Percentiles rank a stretch among this genome's conserved stretches.
phyloP scores from a whole-genome alignment of 2,329 filamentous ascomycete genomes.

The Phoma sp. region DNA sequence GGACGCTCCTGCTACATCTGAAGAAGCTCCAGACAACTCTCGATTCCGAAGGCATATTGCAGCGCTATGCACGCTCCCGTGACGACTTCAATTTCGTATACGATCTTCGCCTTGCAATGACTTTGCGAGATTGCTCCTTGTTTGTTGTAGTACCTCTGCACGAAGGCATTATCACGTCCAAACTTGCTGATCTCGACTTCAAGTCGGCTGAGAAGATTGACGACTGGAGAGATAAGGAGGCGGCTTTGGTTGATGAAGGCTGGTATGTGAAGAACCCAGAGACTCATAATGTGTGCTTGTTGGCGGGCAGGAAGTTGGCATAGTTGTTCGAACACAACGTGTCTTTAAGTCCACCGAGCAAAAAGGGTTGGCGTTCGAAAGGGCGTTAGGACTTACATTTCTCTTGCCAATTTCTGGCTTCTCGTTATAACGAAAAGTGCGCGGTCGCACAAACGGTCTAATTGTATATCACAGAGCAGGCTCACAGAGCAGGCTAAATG shows the following conservation, averaged over 20 bases:
- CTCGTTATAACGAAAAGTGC: neutral
- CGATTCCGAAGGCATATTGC: conserved; percentile 46
- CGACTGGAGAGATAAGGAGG: conserved; percentile 52
- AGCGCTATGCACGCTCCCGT: conserved; percentile 6
- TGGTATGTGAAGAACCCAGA: conserved; percentile 44
- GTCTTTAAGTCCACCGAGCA: no score
- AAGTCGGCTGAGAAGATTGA: conserved; percentile 51
- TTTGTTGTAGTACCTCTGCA: conserved; percentile 43
- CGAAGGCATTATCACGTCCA: conserved; percentile 43
- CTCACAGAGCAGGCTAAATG: neutral
- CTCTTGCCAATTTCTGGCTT: neutral
- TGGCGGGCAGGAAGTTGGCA: neutral
- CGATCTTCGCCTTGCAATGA: conserved; percentile 52
- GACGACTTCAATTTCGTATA: conserved; percentile 20
- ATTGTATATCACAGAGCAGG: neutral
- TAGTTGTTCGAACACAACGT: neutral
- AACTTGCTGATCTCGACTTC: conserved; percentile 56
- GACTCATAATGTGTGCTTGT: conserved; percentile 8
- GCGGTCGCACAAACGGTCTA: neutral
- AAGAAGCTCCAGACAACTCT: conserved; percentile 45
- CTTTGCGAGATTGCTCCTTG: conserved; percentile 55
- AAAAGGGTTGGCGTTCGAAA: neutral
- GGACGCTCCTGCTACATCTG: conserved; percentile 47
- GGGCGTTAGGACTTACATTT: neutral
- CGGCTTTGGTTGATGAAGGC: conserved; percentile 44